Conservation (phyloP, 176 grass and related monocot genomes). For the Phyllostachys edulis region DNA sequence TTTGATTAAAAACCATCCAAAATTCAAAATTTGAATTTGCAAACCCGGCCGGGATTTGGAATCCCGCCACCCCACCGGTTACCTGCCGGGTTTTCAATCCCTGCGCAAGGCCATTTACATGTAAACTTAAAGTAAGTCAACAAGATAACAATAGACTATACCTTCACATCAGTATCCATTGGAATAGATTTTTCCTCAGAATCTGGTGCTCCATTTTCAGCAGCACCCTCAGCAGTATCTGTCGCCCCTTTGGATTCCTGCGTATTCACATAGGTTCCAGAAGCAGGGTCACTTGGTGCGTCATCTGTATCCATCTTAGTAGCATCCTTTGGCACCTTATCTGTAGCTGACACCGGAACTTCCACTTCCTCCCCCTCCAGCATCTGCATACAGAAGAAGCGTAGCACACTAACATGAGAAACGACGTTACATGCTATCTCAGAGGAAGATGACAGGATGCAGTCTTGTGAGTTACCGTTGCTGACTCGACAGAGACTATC, state of each 20-base stretch:
- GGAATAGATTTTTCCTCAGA: conserved; percentile 66
- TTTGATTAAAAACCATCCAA: no score
- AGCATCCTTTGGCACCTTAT: conserved; percentile 47
- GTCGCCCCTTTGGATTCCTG: conserved; percentile 55
- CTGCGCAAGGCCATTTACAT: background rate
- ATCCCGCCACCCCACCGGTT: no score
- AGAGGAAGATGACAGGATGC: background rate
- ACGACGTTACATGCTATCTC: background rate
- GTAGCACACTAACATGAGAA: background rate
- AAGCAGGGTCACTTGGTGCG: conserved; percentile 32
- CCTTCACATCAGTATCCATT: conserved; percentile 94
- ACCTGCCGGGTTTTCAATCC: no score
- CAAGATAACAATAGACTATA: no score
- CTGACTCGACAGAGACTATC: conserved; percentile 81
- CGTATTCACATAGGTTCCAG: conserved; percentile 61
- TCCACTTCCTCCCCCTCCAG: conserved; percentile 78
- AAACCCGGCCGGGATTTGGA: no score
- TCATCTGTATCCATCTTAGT: conserved; percentile 80
- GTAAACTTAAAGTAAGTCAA: conserved; percentile 5
- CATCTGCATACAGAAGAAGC: conserved; percentile 50
- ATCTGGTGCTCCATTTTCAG: conserved; percentile 66
- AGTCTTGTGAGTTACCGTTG: conserved; percentile 41
- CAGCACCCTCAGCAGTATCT: conserved; percentile 39
- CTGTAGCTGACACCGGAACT: conserved; percentile 54
- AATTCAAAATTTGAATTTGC: no score